These are phyloP conservation scores for Kluyveromyces sp. DNA, from an alignment of 1,139 yeast species.

Conservation along the genomic window DNA sequence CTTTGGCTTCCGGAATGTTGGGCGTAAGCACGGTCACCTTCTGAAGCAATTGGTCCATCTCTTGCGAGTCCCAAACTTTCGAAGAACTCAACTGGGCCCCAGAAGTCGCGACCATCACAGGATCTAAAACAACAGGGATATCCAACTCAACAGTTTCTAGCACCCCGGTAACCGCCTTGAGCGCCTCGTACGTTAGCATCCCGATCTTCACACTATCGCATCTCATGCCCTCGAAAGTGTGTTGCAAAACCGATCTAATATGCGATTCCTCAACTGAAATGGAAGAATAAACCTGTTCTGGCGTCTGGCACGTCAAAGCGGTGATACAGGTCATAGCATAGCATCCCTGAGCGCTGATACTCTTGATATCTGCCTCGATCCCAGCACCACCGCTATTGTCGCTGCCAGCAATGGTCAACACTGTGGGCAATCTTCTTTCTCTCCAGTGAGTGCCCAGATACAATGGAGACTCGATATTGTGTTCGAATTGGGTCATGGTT, in stretches of 20 bases:
- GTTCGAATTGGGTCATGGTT: neutral
- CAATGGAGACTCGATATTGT: neutral
- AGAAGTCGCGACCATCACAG: slow-evolving; percentile 76
- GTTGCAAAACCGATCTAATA: slow-evolving; percentile 41
- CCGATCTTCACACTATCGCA: slow-evolving; percentile 76
- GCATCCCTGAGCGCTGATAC: slow-evolving; percentile 70
- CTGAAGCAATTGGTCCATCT: slow-evolving; percentile 37
- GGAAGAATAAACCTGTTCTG: slow-evolving; percentile 48
- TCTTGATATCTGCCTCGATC: slow-evolving; percentile 84
- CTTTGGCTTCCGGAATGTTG: slow-evolving; percentile 57
- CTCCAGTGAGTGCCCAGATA: slow-evolving; percentile 4
- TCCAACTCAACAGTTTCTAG: slow-evolving; percentile 29
- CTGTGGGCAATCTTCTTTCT: slow-evolving; percentile 28
- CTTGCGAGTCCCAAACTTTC: slow-evolving; percentile 36
- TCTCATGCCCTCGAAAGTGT: slow-evolving; percentile 57
- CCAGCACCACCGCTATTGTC: slow-evolving; percentile 96
- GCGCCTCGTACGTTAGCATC: slow-evolving; percentile 56
- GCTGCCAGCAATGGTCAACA: slow-evolving; percentile 70
- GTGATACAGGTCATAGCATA: slow-evolving; percentile 77
- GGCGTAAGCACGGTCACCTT: slow-evolving; percentile 69
- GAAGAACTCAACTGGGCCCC: slow-evolving; percentile 46
- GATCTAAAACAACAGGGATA: slow-evolving; percentile 55
- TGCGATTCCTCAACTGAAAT: slow-evolving; percentile 40
- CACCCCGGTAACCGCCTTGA: slow-evolving; percentile 47
- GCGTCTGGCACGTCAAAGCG: slow-evolving; percentile 81